Percentiles rank a stretch among this genome's conserved stretches.
Conservation (phyloP, 2,329 filamentous ascomycete genomes). For the Boeremia lycopersici region DNA sequence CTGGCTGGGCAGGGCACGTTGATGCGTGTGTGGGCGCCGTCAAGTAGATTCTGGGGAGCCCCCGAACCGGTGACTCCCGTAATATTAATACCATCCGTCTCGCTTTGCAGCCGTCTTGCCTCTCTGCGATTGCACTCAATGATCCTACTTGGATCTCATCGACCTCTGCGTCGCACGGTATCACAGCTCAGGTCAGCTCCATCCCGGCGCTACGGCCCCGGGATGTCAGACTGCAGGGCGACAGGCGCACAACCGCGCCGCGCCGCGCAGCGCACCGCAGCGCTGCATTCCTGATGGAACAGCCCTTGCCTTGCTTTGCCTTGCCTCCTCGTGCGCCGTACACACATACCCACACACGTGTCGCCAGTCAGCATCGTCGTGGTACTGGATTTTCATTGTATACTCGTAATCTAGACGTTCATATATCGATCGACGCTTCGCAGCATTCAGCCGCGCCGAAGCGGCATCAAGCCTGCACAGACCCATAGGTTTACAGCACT, state of each 20-base stretch:
- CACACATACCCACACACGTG: neutral
- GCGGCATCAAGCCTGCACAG: no score
- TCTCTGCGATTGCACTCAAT: neutral
- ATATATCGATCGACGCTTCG: no score
- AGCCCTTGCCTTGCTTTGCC: neutral
- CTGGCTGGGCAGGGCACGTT: neutral
- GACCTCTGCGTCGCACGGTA: neutral
- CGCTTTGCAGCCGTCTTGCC: neutral
- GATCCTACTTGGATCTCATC: neutral
- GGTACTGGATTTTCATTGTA: no score
- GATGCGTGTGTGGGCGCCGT: constrained; percentile 11
- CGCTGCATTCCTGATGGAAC: neutral
- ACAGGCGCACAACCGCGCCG: neutral
- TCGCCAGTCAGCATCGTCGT: no score
- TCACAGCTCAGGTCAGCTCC: neutral
- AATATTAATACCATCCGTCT: constrained; percentile 34
- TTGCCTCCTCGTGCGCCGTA: neutral
- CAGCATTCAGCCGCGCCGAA: no score
- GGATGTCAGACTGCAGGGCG: constrained; percentile 10
- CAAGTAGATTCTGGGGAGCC: constrained; percentile 15
- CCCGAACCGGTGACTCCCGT: constrained; percentile 21
- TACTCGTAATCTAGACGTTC: no score
- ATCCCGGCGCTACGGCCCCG: constrained; percentile 10
- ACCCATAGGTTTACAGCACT: no score
- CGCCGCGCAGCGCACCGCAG: neutral